Evolutionary conservation across 2,329 filamentous ascomycete species (phyloP), one percentile per base, ranked within the genome.

Genomic region (Cytospora mali): DNA sequence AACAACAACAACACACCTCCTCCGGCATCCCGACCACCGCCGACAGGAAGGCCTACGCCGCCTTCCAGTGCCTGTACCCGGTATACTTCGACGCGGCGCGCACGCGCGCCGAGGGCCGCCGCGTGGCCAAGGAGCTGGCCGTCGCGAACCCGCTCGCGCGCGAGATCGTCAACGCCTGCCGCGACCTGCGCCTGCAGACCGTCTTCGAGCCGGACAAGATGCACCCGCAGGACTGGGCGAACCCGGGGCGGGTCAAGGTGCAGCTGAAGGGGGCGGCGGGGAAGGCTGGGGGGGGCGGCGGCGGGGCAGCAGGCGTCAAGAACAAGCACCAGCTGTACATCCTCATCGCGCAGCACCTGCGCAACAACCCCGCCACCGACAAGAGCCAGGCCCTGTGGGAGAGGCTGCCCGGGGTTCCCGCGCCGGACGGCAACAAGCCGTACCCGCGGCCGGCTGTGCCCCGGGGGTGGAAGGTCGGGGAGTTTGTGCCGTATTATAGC

Each of bases 211-310:
- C 93, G 1, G 90, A 90, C 73, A 97, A 97, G 81, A 84, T 88
- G 65, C 95, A 99, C 76, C 95, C 95, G 7, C 94, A 95, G 78
- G 95, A 99, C 80, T 99, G 95, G 95, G 89, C 90, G 62, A 99
- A 99, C 79, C 95, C 95, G 14, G 95, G 95, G 4, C 84, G 95
- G 64, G 91, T 98, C 66, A 88, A 91, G 69, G 87, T 98, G 55
- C 79, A 88, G 71, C 79, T 97, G n/a, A 89, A 86, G 74, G 21
- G 50, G 10, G 23, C 31, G 6, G 50, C 46, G n/a, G 25, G 4
- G 78, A 75, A 67, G 70, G 64, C 64, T 9, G 13, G 29, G 42
- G 28, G 4, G 11, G 55, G 9, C 67, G 53, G 39, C 46, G 64
- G 9, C 52, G 61, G 67, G 14, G 59, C 64, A 13, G 82, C 88